Evolutionary conservation across 495 filamentous ascomycete species (phyloP).

Genomic region (Sporormia fimetaria): DNA sequence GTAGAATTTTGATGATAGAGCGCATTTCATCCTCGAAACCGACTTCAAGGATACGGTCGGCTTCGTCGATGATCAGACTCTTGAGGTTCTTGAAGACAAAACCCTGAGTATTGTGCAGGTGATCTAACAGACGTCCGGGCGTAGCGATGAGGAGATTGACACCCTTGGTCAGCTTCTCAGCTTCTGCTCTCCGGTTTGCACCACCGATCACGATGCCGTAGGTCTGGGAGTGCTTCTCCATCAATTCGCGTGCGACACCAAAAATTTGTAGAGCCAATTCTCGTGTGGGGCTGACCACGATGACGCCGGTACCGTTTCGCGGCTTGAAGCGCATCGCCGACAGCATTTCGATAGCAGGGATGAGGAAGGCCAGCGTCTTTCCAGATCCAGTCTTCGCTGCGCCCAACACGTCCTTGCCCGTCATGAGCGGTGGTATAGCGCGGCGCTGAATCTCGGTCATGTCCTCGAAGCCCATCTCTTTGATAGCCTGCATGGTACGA

Average conservation of each 20-base stretch:
- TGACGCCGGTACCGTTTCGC: conserved; percentile 69
- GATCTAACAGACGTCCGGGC: conserved; percentile 84
- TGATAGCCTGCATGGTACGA: conserved; percentile 77
- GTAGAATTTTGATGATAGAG: conserved; percentile 91
- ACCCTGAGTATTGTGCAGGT: conserved; percentile 77
- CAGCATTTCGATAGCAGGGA: conserved; percentile 92
- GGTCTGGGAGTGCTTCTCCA: conserved; percentile 81
- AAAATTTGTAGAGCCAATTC: conserved; percentile 95
- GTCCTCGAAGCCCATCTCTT: conserved; percentile 80
- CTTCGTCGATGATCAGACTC: conserved; percentile 82
- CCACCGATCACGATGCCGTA: conserved; percentile 94
- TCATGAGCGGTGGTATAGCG: conserved; percentile 76
- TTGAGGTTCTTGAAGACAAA: conserved; percentile 92
- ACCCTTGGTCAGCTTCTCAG: conserved; percentile 86
- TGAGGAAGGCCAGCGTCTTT: conserved; percentile 91
- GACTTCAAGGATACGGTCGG: conserved; percentile 88
- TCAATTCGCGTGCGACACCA: conserved; percentile 82
- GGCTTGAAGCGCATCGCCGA: conserved; percentile 81
- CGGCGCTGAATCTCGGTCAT: conserved; percentile 95
- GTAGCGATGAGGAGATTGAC: conserved; percentile 92
- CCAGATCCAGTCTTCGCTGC: conserved; percentile 95
- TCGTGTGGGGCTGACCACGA: conserved; percentile 77
- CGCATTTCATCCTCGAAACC: conserved; percentile 96
- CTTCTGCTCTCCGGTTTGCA: conserved; percentile 81
- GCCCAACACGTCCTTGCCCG: conserved; percentile 86